Percentiles rank a stretch among this genome's conserved stretches.
Conservation (phyloP, 2,329 filamentous ascomycete genomes). For the Sporothrix mexicana region DNA sequence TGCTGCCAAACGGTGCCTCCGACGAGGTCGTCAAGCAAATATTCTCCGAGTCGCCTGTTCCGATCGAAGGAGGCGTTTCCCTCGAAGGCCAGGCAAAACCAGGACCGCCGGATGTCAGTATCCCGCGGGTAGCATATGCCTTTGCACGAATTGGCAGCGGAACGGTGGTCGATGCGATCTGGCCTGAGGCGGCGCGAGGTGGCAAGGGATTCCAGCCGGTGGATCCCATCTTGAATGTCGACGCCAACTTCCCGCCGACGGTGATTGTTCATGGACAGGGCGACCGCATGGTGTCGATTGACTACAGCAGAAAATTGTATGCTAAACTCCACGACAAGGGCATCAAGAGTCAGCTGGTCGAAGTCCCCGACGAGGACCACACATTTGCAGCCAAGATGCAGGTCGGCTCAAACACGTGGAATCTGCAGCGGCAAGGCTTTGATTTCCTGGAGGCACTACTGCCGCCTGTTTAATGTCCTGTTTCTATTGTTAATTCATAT, state of each 20-base stretch:
- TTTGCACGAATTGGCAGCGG: not conserved
- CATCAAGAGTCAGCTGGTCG: not conserved
- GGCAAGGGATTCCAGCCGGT: not conserved
- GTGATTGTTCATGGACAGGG: not conserved
- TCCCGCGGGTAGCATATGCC: not conserved
- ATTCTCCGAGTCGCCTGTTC: not conserved
- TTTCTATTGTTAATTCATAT: no score
- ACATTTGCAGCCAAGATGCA: not conserved
- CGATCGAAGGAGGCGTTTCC: not conserved
- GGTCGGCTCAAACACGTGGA: conserved; percentile 1
- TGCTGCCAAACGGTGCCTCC: not conserved
- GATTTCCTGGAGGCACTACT: conserved; percentile 14
- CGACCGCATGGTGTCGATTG: not conserved
- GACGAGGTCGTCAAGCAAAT: not conserved
- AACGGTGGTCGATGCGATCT: not conserved
- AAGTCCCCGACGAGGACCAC: conserved; percentile 7
- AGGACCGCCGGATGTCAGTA: not conserved
- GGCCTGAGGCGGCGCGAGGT: not conserved
- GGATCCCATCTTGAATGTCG: not conserved
- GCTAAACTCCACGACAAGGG: not conserved
- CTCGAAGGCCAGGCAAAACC: not conserved
- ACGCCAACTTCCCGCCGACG: not conserved
- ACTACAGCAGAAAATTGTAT: not conserved
- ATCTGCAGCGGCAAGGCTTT: conserved; percentile 11
- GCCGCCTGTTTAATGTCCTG: not conserved